phyloP scores from a whole-genome alignment of 805 yeast species.

The Candida anglica region DNA sequence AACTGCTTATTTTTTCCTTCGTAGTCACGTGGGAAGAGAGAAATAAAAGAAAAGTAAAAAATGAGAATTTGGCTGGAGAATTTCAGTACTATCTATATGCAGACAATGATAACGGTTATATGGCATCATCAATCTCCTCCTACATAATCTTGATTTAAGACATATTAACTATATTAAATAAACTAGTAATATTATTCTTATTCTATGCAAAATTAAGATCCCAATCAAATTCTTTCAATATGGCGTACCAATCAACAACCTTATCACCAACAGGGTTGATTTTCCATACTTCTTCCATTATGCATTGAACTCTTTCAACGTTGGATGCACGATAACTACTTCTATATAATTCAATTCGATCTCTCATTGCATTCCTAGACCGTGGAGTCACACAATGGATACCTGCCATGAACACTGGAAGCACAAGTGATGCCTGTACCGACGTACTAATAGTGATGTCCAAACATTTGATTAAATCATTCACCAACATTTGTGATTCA shows the following conservation, averaged over 20 bases:
- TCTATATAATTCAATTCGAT: conserved; percentile 52
- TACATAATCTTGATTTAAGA: no score
- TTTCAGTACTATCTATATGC: no score
- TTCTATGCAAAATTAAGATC: conserved; percentile 67
- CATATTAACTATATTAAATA: no score
- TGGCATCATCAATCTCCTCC: no score
- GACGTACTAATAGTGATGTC: conserved; percentile 62
- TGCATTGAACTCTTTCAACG: conserved; percentile 38
- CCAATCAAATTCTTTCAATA: conserved; percentile 68
- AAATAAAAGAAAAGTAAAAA: no score
- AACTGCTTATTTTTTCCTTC: no score
- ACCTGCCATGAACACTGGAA: conserved; percentile 78
- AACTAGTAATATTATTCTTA: no score
- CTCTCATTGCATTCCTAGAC: conserved; percentile 51
- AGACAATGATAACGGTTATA: no score
- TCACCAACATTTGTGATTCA: conserved; percentile 57
- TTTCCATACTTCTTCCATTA: conserved; percentile 48
- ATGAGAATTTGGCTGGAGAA: no score
- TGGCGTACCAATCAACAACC: conserved; percentile 69
- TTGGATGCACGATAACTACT: conserved; percentile 68
- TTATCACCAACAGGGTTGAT: conserved; percentile 48
- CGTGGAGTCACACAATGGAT: conserved; percentile 53
- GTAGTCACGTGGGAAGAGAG: no score
- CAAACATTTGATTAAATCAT: conserved; percentile 51
- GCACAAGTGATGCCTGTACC: conserved; percentile 68